Percentiles rank a stretch among this genome's conserved stretches.
Evolutionary conservation across 2,329 filamentous ascomycete species (phyloP).

Genomic region (Diplodia seriata): DNA sequence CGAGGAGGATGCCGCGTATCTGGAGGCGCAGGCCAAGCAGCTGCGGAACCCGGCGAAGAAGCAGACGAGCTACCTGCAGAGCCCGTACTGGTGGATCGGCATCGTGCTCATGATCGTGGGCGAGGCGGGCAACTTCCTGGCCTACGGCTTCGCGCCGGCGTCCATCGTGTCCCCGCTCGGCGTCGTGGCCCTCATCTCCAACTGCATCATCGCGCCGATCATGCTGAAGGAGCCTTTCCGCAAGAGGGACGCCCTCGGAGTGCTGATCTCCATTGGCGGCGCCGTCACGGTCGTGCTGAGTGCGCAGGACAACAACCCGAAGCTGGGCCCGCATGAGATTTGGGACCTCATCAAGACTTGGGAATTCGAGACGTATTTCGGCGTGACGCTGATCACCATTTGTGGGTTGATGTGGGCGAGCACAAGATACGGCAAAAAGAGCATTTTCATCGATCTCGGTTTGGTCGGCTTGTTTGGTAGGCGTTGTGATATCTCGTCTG

Average conservation of each 20-base stretch:
- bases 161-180: slow-evolving; percentile 96
- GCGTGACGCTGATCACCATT: slow-evolving; percentile 76
- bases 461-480: slow-evolving; percentile 91
- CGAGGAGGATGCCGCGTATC: slow-evolving; percentile 37
- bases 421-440: slow-evolving; percentile 80
- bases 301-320: slow-evolving; percentile 86
- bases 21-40: slow-evolving; percentile 42
- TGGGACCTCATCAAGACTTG: slow-evolving; percentile 86
- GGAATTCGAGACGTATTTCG: slow-evolving; percentile 91
- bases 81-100: slow-evolving; percentile 95
- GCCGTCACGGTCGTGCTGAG: slow-evolving; percentile 93
- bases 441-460: slow-evolving; percentile 89
- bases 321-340: slow-evolving; percentile 87
- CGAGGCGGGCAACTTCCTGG: slow-evolving; percentile 94
- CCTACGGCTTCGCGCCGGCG: slow-evolving; percentile 95
- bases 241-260: slow-evolving; percentile 82
- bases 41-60: slow-evolving; percentile 46
- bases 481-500: neutral
- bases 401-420: slow-evolving; percentile 80
- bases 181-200: slow-evolving; percentile 95
- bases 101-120: slow-evolving; percentile 92
- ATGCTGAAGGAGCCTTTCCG: slow-evolving; percentile 93
- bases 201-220: slow-evolving; percentile 94
- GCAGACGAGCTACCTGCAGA: slow-evolving; percentile 80
- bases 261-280: slow-evolving; percentile 83